These are phyloP conservation scores for Zygosaccharomyces sapae DNA, from an alignment of 1,139 yeast genomes.

Conservation along the genomic window DNA sequence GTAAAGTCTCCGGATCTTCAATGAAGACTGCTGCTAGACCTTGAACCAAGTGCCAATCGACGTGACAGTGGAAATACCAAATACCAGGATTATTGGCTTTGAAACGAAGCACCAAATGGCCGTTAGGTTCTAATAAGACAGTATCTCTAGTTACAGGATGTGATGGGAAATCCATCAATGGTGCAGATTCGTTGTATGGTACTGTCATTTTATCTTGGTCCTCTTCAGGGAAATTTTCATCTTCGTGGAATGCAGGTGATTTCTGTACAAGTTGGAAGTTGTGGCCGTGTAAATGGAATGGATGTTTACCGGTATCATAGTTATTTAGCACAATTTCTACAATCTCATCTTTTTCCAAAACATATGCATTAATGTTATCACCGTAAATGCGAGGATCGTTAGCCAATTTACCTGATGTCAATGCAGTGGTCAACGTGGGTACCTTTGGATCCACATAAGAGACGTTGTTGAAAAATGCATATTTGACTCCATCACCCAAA, in stretches of 20 bases:
- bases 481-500: constrained; percentile 66
- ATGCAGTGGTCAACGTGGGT: constrained; percentile 58
- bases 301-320: constrained; percentile 71
- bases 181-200: constrained; percentile 46
- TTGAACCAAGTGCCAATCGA: constrained; percentile 90
- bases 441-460: constrained; percentile 61
- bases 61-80: constrained; percentile 92
- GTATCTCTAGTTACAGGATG: constrained; percentile 65
- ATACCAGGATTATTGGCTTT: constrained; percentile 84
- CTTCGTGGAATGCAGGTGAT: constrained; percentile 43
- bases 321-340: constrained; percentile 68
- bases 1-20: constrained; percentile 62
- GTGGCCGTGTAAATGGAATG: constrained; percentile 82
- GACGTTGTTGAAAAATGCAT: constrained; percentile 69
- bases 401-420: constrained; percentile 48
- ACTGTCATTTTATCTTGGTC: constrained; percentile 41
- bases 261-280: constrained; percentile 64
- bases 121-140: constrained; percentile 58
- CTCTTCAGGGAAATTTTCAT: constrained; percentile 43
- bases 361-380: constrained; percentile 58
- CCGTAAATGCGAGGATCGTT: constrained; percentile 56
- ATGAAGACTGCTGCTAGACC: constrained; percentile 72
- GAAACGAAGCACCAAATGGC: constrained; percentile 62
- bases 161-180: constrained; percentile 48
- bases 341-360: constrained; percentile 57